Base-by-base conservation (phyloP, 2,329 filamentous ascomycete genomes). In the Phaeoacremonium minimum region DNA sequence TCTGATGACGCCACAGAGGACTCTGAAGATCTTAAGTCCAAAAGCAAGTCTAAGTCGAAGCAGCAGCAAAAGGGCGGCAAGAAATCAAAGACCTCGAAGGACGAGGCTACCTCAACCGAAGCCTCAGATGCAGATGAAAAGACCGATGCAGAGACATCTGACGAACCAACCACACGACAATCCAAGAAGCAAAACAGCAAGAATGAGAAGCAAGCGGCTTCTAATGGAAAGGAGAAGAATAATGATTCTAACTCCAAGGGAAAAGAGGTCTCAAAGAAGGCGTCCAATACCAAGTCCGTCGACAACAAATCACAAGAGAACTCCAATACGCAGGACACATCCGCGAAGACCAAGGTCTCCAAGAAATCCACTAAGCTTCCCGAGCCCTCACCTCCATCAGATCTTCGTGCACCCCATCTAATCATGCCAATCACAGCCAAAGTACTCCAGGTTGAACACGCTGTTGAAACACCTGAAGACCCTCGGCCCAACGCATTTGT, bases 401-500 rank as follows among this genome's bases (percentile, higher is more conserved):
- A 58, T 32, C 46, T 55, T 14, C 61, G 57, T 34, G 56, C 55
- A 5, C 65, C 69, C 1, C 63, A 71, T 30, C 60, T 71, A 34
- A 58, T 79, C 30, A 56, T 70, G 45, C 69, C 71, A 3, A 57
- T 67, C 28, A 61, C 63, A 17, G 61, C 71, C 17, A 63, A 73
- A 32, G 64, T 76, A 14, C 51, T 80, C 20, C 66, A 75, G 36
- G 64, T 76, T 2, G 75, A 81, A 48, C 71, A 77, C 42, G 63
- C 75, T 3, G 56, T 80, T 15, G 75, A 79, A 45, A 58, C 55
- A 2, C 58, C 61, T 4, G 57, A 67, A 30, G 75, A 80, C 43
- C 76, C 76, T 7, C 62, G 64, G 3, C 77, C 76, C 11, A 82
- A 81, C 46, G 73, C 77, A 29, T 81, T 75, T 48, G 73, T 71